Conservation (phyloP, 345 rosid species). For the Euclidium syriacum region DNA sequence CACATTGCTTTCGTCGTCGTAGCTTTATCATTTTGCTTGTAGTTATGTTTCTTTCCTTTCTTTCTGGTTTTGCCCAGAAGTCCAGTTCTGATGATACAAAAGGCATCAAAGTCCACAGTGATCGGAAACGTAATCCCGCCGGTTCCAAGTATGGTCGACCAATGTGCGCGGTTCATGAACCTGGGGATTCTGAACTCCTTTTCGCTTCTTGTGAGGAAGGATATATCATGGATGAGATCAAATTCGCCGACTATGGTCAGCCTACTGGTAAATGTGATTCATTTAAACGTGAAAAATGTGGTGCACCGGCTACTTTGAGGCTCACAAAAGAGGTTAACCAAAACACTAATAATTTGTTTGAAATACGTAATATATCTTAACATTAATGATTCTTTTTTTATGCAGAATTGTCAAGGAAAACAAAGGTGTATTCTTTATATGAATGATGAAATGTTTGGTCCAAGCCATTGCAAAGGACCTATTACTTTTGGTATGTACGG, state of each 20-base stretch:
- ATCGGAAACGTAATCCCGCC: too few relatives aligned
- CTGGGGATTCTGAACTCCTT: neutral
- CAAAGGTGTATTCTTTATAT: neutral
- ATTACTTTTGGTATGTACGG: neutral
- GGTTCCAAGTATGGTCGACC: neutral
- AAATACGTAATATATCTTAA: too few relatives aligned
- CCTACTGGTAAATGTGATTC: neutral
- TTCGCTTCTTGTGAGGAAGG: neutral
- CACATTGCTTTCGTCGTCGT: neutral
- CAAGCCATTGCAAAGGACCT: neutral
- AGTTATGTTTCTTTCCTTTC: neutral
- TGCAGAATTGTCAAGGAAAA: neutral
- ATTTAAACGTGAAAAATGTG: neutral
- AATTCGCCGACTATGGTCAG: neutral
- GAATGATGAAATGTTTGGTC: slow-evolving; percentile 18
- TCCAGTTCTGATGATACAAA: neutral
- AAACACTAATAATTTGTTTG: too few relatives aligned
- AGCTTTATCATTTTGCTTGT: neutral
- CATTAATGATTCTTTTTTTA: too few relatives aligned
- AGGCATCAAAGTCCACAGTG: too few relatives aligned
- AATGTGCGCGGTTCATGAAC: neutral
- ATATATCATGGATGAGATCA: neutral
- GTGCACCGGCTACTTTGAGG: neutral
- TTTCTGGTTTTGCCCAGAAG: neutral
- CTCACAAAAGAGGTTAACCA: neutral